Evolutionary conservation across 1,139 yeast genomes (phyloP).

Genomic region (Nematodospora anomalae): DNA sequence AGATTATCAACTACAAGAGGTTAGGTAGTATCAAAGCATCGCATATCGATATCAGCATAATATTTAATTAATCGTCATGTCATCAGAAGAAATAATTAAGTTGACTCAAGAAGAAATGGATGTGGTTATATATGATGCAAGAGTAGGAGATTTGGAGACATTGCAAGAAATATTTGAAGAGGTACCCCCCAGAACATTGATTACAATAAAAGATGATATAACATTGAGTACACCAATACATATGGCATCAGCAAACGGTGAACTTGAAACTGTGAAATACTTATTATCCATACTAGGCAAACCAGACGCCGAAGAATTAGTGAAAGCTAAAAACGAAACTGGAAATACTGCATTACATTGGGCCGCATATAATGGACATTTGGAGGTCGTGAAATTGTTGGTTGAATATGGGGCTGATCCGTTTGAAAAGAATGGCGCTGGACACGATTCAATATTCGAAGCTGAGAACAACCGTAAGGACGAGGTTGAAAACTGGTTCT

Average conservation of each 20-base stretch:
- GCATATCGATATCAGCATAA: too few species aligned
- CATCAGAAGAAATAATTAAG: conserved; percentile 6
- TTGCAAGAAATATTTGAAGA: conserved; percentile 66
- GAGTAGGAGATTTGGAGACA: conserved; percentile 82
- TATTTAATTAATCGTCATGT: too few species aligned
- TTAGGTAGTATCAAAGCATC: too few species aligned
- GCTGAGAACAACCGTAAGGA: conserved; percentile 74
- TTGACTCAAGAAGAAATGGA: conserved; percentile 74
- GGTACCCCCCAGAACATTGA: conserved; percentile 51
- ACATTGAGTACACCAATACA: conserved; percentile 79
- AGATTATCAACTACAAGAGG: conserved; percentile 3
- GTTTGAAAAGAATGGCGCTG: conserved; percentile 67
- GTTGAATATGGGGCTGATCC: conserved; percentile 84
- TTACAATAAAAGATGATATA: conserved; percentile 58
- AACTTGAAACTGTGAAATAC: conserved; percentile 63
- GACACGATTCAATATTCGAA: conserved; percentile 84
- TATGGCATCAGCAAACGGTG: conserved; percentile 96
- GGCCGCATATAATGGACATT: conserved; percentile 89
- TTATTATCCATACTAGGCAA: conserved; percentile 51
- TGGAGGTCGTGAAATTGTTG: conserved; percentile 64
- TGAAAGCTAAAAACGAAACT: conserved; percentile 63
- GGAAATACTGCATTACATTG: conserved; percentile 96
- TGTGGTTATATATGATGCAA: conserved; percentile 75
- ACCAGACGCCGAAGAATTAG: conserved; percentile 47
- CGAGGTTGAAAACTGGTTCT: conserved; percentile 69